phyloP scores from a whole-genome alignment of 169 alveolate species.

The Eimeria maxima region DNA sequence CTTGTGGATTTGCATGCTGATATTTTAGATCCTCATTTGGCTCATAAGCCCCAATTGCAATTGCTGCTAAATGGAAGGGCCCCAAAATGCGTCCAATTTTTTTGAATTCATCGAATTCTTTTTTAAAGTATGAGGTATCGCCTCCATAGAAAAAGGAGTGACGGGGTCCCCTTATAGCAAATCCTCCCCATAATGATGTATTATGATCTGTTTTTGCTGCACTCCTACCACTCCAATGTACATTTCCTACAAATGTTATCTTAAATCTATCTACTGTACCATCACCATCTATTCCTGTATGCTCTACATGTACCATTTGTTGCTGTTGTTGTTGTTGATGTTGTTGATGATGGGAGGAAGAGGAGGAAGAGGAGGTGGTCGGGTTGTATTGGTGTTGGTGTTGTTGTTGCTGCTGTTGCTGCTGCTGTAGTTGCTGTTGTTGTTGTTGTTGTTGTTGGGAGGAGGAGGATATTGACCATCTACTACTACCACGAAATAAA shows the following conservation, averaged over 20 bases:
- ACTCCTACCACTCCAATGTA: constrained; percentile 74
- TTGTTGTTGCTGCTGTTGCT: too few species aligned
- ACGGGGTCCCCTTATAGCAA: constrained; percentile 57
- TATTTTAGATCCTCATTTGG: constrained; percentile 72
- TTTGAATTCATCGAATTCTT: constrained; percentile 63
- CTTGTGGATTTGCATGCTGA: constrained; percentile 78
- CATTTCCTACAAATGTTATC: constrained; percentile 42
- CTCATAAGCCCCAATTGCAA: constrained; percentile 80
- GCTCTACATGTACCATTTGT: too few species aligned
- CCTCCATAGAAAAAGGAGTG: constrained; percentile 77
- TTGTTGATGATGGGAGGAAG: too few species aligned
- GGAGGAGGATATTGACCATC: too few species aligned
- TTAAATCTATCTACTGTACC: constrained; percentile 1
- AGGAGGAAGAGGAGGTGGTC: too few species aligned
- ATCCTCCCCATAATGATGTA: constrained; percentile 77
- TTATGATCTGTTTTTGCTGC: constrained; percentile 75
- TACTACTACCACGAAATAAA: too few species aligned
- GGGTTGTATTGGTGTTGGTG: too few species aligned
- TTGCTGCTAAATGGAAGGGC: constrained; percentile 76
- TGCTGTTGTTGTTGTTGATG: too few species aligned
- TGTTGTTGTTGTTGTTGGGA: too few species aligned
- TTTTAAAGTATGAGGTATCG: constrained; percentile 50
- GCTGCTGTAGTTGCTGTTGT: too few species aligned
- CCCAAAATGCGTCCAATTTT: constrained; percentile 63
- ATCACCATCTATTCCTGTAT: too few species aligned